Evolutionary conservation across 106 monocot species (phyloP), one percentile per base, ranked within the genome.

Genomic region (Dioscorea alata): DNA sequence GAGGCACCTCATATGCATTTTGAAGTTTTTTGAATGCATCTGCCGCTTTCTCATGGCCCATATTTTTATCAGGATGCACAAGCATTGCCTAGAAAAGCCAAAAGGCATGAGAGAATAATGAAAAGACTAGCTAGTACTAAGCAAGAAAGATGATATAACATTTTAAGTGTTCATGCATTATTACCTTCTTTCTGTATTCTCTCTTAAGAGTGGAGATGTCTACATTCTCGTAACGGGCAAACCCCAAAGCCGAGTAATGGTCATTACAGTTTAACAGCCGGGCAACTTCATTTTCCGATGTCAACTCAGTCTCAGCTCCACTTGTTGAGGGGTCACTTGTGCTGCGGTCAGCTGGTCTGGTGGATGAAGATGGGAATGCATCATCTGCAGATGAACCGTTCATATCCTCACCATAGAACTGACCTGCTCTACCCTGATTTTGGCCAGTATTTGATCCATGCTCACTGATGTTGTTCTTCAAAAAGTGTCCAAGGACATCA

Each of bases 21-120:
- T 97, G 97, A 80, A 97, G 86, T 65, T 92, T 97, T 67, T 97
- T 97, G 73, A 97, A 97, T 74, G 97, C 92, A 49, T 97, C 97
- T 48, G 80, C 92, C 53, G 96, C 96, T 73, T 89, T 89, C 68
- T 97, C 92, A 63, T 97, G 92, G 12, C 96, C 92, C 88, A 89
- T 92, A 53, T 94, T 94, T 72, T 94, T 94, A 77, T 94, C 94
- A 62, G 94, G 94, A 80, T 94, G 94, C 32, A 94, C 92, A 33
- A 97, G 67, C 92, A 97, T 97, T 76, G 96, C 96, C 96, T 97
- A 66, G 22, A 65, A 57, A 80, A 59, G 4, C 53, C 57, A 74
- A 63, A 24, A 5, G 54, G 0, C 19, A 18, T 8, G 54, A 13
- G 19, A 54, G 19, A 13, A 54, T 18, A 54, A 67, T 61, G 31